A percentile compares a stretch with the other conserved stretches of the same genome.
These are phyloP conservation scores for Pythium phragmitis DNA, from an alignment of 352 stramenopile genomes.

Conservation along the genomic window DNA sequence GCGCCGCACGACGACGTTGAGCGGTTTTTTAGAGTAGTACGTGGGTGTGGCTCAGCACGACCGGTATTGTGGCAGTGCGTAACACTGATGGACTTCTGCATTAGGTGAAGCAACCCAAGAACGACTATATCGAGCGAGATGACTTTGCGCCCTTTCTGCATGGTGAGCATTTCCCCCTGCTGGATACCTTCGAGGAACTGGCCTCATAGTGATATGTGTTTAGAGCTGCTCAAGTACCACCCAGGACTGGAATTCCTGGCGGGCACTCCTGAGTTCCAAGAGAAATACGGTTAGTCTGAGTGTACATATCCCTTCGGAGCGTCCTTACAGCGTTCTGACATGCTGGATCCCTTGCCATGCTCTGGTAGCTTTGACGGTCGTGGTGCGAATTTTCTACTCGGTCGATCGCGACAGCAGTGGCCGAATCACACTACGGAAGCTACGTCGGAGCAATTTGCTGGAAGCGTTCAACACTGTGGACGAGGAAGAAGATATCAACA, in stretches of 20 bases:
- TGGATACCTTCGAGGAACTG: not conserved
- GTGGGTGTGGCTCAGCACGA: slow-evolving; percentile 18
- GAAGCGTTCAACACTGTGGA: slow-evolving; percentile 96
- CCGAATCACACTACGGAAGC: slow-evolving; percentile 93
- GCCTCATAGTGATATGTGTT: slow-evolving; percentile 1
- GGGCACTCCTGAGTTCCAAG: slow-evolving; percentile 98
- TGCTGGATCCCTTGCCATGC: not conserved
- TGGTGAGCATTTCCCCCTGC: slow-evolving; percentile 37
- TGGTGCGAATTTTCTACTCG: slow-evolving; percentile 93
- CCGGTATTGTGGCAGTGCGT: not conserved
- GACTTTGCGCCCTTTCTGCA: slow-evolving; percentile 98
- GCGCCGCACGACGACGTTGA: slow-evolving; percentile 95
- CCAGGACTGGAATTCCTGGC: slow-evolving; percentile 96
- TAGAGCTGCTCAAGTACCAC: slow-evolving; percentile 88
- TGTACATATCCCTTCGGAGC: not conserved
- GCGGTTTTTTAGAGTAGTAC: slow-evolving; percentile 95
- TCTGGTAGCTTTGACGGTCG: slow-evolving; percentile 92
- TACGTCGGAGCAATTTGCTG: slow-evolving; percentile 94
- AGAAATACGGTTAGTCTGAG: slow-evolving; percentile 93
- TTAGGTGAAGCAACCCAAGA: slow-evolving; percentile 91
- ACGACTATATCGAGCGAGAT: slow-evolving; percentile 91
- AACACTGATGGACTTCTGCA: not conserved
- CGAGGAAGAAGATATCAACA: slow-evolving; percentile 99
- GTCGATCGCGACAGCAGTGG: slow-evolving; percentile 94
- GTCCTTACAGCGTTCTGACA: too few relatives aligned